These are phyloP conservation scores for Sonneratia alba DNA, from an alignment of 345 rosid genomes.

Conservation along the genomic window DNA sequence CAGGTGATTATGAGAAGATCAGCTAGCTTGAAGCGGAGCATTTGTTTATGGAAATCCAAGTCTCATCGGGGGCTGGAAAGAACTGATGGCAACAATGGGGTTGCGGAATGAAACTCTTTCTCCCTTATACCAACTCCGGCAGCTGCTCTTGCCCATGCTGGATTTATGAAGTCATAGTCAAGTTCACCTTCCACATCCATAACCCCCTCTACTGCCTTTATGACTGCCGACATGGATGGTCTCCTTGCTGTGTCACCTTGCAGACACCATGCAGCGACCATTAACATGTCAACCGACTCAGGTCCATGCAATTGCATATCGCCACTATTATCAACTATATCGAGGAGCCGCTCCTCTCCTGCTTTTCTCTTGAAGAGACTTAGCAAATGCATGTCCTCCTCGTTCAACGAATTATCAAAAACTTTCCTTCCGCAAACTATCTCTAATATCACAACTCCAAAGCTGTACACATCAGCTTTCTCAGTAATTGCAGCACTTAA, in stretches of 20 bases:
- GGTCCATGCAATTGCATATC: neutral
- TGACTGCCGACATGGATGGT: conserved; percentile 1
- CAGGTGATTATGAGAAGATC: too few species aligned
- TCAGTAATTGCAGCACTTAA: neutral
- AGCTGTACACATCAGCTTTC: conserved; percentile 3
- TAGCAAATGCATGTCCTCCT: neutral
- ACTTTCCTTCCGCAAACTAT: conserved; percentile 3
- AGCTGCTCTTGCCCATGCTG: neutral
- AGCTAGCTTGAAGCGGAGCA: neutral
- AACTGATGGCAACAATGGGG: neutral
- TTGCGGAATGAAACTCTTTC: neutral
- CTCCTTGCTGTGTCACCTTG: conserved; percentile 3
- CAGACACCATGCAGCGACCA: conserved; percentile 6
- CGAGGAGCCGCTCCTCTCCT: neutral
- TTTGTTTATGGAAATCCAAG: neutral
- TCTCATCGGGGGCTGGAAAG: conserved; percentile 1
- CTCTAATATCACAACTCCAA: conserved; percentile 4
- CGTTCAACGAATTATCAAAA: neutral
- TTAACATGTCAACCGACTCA: neutral
- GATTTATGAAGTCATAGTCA: neutral
- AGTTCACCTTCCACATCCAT: neutral
- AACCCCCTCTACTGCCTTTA: conserved; percentile 6
- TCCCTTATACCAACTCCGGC: neutral
- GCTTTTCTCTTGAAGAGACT: conserved; percentile 3
- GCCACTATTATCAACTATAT: neutral